phyloP scores from a whole-genome alignment of 768 basidiomycete genomes.

The Brasilioporus rufonigricans region DNA sequence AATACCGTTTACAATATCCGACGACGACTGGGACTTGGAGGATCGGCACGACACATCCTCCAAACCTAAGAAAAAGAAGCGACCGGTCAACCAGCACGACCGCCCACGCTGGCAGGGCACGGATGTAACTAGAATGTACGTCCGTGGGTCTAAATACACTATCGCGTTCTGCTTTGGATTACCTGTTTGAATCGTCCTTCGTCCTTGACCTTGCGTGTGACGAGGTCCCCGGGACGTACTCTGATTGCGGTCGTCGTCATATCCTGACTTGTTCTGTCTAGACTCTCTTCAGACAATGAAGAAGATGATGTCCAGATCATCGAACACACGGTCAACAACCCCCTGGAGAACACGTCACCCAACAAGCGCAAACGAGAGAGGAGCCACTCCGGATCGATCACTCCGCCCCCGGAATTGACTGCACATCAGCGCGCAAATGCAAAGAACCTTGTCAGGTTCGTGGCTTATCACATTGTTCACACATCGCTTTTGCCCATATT shows the following conservation, averaged over 20 bases:
- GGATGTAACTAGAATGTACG: slow-evolving; percentile 42
- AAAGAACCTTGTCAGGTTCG: slow-evolving; percentile 59
- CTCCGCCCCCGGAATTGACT: slow-evolving; percentile 68
- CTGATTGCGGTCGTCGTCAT: background rate
- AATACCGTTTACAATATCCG: slow-evolving; percentile 18
- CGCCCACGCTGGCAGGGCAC: slow-evolving; percentile 44
- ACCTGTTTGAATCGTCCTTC: background rate
- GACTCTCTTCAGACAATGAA: slow-evolving; percentile 42
- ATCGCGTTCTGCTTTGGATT: background rate
- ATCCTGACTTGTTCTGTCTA: slow-evolving; percentile 16
- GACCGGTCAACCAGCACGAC: slow-evolving; percentile 26
- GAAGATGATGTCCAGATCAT: slow-evolving; percentile 45
- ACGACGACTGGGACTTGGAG: slow-evolving; percentile 23
- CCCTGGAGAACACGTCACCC: slow-evolving; percentile 20
- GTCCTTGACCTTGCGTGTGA: background rate
- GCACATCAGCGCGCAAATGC: slow-evolving; percentile 53
- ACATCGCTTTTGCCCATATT: slow-evolving; percentile 2
- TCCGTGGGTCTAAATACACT: slow-evolving; percentile 7
- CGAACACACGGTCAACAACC: slow-evolving; percentile 30
- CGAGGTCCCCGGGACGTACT: slow-evolving; percentile 9
- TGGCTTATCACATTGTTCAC: background rate
- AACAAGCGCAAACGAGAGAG: slow-evolving; percentile 47
- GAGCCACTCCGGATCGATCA: slow-evolving; percentile 70
- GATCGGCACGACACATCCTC: slow-evolving; percentile 18
- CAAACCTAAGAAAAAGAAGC: slow-evolving; percentile 41